These are phyloP conservation scores for Fusarium chaquense DNA, from an alignment of 2,329 filamentous ascomycete genomes.

Conservation along the genomic window DNA sequence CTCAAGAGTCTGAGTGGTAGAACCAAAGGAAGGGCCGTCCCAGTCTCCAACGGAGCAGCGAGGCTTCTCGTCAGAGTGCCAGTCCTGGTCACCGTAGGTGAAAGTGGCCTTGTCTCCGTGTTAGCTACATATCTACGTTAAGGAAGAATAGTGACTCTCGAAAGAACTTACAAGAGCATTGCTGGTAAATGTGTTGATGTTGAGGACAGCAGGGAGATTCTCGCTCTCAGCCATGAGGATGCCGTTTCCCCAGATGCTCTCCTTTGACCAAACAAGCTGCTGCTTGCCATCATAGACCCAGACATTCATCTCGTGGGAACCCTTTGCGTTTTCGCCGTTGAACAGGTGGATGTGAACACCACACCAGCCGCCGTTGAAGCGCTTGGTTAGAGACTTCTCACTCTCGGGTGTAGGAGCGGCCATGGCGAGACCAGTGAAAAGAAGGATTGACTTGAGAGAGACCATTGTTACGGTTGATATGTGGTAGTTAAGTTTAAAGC, in stretches of 20 bases:
- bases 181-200: background rate
- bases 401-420: background rate
- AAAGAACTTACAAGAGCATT: background rate
- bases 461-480: background rate
- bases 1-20: background rate
- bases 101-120: background rate
- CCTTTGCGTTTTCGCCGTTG: background rate
- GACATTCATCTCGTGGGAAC: conserved; percentile 6
- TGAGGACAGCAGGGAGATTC: background rate
- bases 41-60: background rate
- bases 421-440: background rate
- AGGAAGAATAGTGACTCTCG: background rate
- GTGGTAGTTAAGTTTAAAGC: background rate
- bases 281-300: conserved; percentile 3
- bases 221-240: background rate
- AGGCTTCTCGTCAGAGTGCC: background rate
- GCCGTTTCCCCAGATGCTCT: conserved; percentile 7
- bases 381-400: conserved; percentile 1
- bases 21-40: background rate
- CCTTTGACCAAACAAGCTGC: background rate
- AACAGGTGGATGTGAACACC: conserved; percentile 10
- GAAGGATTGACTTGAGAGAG: background rate
- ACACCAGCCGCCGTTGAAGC: conserved; percentile 10
- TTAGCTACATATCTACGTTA: background rate
- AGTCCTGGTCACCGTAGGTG: conserved; percentile 1